Evolutionary conservation across 148 eudicot species (phyloP).

Genomic region (Amaranthus palmeri): DNA sequence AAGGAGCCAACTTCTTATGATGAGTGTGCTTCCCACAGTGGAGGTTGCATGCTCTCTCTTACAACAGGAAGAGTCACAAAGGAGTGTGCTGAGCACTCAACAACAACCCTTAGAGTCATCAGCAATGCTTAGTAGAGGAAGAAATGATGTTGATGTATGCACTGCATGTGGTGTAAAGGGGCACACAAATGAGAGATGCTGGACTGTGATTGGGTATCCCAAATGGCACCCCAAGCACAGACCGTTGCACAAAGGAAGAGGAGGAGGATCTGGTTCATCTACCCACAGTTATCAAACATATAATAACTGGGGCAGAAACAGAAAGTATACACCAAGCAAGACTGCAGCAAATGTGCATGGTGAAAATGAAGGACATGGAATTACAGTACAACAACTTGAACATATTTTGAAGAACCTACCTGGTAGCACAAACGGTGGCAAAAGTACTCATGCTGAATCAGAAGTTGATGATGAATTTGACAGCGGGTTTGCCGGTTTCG

Average conservation of each 20-base stretch:
- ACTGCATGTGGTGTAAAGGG: background rate
- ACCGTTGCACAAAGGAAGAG: background rate
- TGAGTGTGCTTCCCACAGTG: background rate
- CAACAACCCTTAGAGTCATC: background rate
- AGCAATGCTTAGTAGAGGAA: background rate
- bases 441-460: too few species aligned
- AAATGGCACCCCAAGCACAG: background rate
- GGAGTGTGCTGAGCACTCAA: background rate
- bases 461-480: background rate
- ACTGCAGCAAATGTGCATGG: background rate
- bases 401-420: background rate
- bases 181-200: background rate
- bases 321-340: background rate
- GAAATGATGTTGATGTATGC: background rate
- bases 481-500: background rate
- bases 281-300: background rate
- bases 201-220: background rate
- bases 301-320: background rate
- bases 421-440: background rate
- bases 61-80: slow-evolving; percentile 2
- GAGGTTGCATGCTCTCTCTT: background rate
- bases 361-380: background rate
- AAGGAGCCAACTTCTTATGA: background rate
- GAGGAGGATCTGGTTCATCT: background rate
- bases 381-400: background rate